phyloP scores from a whole-genome alignment of 176 grass and related monocot genomes.

The Raddia distichophylla region DNA sequence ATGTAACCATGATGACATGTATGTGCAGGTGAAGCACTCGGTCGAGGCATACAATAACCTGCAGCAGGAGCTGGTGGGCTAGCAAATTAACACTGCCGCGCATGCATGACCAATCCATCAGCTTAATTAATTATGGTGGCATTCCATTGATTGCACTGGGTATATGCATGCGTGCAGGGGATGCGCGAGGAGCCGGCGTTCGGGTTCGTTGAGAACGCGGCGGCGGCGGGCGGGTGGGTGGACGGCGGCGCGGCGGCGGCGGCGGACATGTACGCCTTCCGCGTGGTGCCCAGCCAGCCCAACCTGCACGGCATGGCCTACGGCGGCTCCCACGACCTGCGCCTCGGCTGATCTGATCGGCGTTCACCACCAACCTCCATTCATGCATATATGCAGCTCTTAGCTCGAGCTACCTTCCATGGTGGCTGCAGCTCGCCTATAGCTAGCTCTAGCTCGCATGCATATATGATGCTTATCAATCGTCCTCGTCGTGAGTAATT shows the following conservation, averaged over 20 bases:
- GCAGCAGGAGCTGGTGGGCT: constrained; percentile 64
- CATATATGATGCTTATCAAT: no score
- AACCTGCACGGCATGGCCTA: constrained; percentile 88
- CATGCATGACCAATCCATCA: not conserved
- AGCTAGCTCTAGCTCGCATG: no score
- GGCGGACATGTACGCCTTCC: constrained; percentile 78
- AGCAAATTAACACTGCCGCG: not conserved
- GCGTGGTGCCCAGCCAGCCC: constrained; percentile 84
- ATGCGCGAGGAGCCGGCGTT: constrained; percentile 77
- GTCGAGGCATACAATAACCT: constrained; percentile 77
- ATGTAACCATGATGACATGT: no score
- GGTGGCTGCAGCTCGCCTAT: no score
- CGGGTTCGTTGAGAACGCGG: constrained; percentile 74
- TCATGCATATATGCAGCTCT: not conserved
- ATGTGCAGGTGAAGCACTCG: constrained; percentile 79
- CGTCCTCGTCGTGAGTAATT: no score
- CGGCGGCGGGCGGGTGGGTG: constrained; percentile 43
- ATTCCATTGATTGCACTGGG: not conserved
- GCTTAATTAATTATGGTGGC: not conserved
- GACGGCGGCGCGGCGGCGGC: constrained; percentile 30
- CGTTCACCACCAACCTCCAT: not conserved
- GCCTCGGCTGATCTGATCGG: constrained; percentile 51
- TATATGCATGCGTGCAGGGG: constrained; percentile 24
- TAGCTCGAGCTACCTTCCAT: no score
- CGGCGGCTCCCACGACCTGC: constrained; percentile 74